Evolutionary conservation across 495 filamentous ascomycete genomes (phyloP), one percentile per base, ranked within the genome.

Genomic region (Xylaria castorea): DNA sequence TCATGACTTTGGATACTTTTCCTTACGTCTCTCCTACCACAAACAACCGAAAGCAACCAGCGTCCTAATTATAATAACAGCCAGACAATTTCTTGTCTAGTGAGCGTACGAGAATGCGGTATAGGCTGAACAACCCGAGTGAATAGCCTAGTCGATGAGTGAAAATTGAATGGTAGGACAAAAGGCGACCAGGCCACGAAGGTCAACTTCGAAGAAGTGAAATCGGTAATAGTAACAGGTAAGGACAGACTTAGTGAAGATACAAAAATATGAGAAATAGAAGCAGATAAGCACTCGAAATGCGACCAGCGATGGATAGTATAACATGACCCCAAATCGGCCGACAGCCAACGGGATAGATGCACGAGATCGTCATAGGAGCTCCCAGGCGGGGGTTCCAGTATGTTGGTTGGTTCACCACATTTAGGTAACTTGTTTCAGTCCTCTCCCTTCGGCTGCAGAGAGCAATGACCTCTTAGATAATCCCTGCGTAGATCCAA

Each of bases 131-230:
- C 18, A 65, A 42, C 14, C n/a, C 42, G 46, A 6, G 25, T n/a
- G 5, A 42, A 18, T 16, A 42, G 8, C 44, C 14, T 27, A 20
- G 25, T 40, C 60, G 44, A 55, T 2, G 22, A 30, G 22, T 27
- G 9, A n/a, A 6, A 38, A 51, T 42, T 44, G 71, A 75, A 30
- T 2, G 67, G 42, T 12, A 55, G 18, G 66, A 71, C 20, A 42
- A 76, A 72, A 50, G 75, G 77, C 77, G 71, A 58, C 77, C 75
- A 74, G 77, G 77, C 77, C 72, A 50, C 70, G 77, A 77, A 79
- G 77, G 68, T 79, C 77, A 76, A 79, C 77, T 79, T 76, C 75
- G 68, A 75, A 74, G 75, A 77, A 79, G 55, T 64, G 72, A 79
- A 77, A 73, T 66, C 20, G 57, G 25, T n/a, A 32, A 58, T 51